Evolutionary conservation across 176 grass and related monocot species (phyloP), one percentile per base, ranked within the genome.

Genomic region (Oropetium thomaeum): DNA sequence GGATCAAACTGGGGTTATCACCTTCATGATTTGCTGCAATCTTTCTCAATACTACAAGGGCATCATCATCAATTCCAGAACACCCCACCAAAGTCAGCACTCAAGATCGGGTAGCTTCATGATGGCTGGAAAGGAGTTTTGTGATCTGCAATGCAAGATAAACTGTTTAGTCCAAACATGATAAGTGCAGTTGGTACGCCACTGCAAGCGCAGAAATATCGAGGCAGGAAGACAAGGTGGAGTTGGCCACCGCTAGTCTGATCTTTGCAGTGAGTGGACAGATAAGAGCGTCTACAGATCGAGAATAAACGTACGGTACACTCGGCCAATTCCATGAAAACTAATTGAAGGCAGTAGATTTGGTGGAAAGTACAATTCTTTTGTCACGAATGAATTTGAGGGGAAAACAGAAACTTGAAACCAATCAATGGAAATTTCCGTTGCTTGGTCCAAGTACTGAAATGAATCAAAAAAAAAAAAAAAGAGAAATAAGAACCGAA

Each of bases 1-100:
- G 25, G 15, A 62, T 22, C 2, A 12, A 69, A 75, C 23, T 2
- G 23, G 20, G 20, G 12, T 10, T 27, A 65, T 40, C 81, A 97
- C 93, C 90, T 88, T 73, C 55, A 98, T 17, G 95, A 92, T 73
- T 83, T 98, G 59, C 68, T 87, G 84, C 78, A 90, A 25, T 79
- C 76, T 54, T 92, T 77, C 22, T 82, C 81, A 75, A 94, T 63
- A 51, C 41, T 77, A 37, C 22, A 28, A 93, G 77, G 8, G 77
- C 81, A 37, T 82, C 76, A 49, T 97, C 95, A 82, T 94, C 84
- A 15, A 98, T 86, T 14, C 81, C 83, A 20, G 82, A 14, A 59
- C 95, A 94, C 44, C 84, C 91, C 51, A 81, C 67, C 53, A 98
- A 71, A 52, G 57, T 43, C 57, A 98, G 41, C 40, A 88, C 79